phyloP scores from a whole-genome alignment of 306 rosid species.

The Vicia faba region DNA sequence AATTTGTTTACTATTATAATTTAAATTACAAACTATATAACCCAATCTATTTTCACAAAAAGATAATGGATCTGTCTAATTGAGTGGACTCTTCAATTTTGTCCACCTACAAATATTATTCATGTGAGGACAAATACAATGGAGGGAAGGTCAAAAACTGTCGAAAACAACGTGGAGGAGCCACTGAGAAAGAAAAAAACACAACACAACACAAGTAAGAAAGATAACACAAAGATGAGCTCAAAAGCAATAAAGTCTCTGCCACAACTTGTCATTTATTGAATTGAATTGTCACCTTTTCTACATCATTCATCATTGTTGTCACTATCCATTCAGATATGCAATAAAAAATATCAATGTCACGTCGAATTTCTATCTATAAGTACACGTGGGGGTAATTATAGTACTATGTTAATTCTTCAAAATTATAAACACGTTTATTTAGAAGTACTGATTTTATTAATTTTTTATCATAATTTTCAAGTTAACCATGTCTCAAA shows the following conservation, averaged over 20 bases:
- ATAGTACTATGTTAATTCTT: too few species aligned
- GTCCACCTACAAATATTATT: too few species aligned
- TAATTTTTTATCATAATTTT: too few species aligned
- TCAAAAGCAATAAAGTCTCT: slow-evolving; percentile 5
- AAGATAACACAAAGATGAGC: neutral
- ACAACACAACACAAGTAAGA: neutral
- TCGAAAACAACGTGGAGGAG: neutral
- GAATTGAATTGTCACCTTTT: neutral
- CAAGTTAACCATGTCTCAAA: too few species aligned
- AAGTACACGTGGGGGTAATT: neutral
- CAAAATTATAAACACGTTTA: too few species aligned
- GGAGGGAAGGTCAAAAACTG: neutral
- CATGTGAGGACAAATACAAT: neutral
- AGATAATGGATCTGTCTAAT: too few species aligned
- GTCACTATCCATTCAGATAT: neutral
- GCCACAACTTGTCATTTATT: neutral
- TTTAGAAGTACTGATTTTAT: too few species aligned
- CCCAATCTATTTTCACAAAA: too few species aligned
- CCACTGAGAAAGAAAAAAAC: neutral
- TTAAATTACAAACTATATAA: too few species aligned
- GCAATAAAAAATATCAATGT: neutral
- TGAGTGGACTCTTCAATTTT: too few species aligned
- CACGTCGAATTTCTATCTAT: neutral
- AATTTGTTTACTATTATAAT: too few species aligned
- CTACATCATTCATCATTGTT: neutral